These are phyloP conservation scores for Galerina sulciceps DNA, from an alignment of 768 basidiomycete species.

Conservation along the genomic window DNA sequence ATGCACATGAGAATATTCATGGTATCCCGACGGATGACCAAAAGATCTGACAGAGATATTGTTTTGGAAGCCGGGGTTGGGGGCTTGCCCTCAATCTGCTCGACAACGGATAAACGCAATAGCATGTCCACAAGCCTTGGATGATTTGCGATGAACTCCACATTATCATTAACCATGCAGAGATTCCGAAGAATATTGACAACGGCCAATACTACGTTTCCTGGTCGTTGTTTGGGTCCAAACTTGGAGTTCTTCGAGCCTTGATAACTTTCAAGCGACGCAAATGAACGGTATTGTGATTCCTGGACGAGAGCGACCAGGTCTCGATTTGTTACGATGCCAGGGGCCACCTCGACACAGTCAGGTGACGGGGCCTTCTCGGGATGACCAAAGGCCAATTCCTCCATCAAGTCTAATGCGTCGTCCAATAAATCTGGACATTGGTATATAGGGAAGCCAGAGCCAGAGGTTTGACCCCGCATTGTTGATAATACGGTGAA, in stretches of 20 bases:
- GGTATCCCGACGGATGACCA: slow-evolving; percentile 77
- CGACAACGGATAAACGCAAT: slow-evolving; percentile 69
- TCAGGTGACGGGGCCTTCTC: slow-evolving; percentile 33
- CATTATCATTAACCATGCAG: slow-evolving; percentile 74
- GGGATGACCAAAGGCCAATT: slow-evolving; percentile 67
- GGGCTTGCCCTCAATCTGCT: slow-evolving; percentile 32
- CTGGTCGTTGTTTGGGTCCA: slow-evolving; percentile 69
- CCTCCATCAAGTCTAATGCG: slow-evolving; percentile 84
- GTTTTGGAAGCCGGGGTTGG: slow-evolving; percentile 53
- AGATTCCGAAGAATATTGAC: slow-evolving; percentile 88
- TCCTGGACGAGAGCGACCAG: slow-evolving; percentile 64
- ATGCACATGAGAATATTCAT: slow-evolving; percentile 72
- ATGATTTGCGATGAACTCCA: slow-evolving; percentile 65
- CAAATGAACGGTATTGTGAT: slow-evolving; percentile 62
- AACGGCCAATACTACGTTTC: slow-evolving; percentile 68
- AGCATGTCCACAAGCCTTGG: slow-evolving; percentile 67
- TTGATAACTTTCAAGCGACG: slow-evolving; percentile 51
- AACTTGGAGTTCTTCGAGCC: slow-evolving; percentile 50
- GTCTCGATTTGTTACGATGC: slow-evolving; percentile 67
- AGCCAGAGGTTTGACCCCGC: slow-evolving; percentile 63
- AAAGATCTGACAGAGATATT: slow-evolving; percentile 72
- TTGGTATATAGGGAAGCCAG: slow-evolving; percentile 76
- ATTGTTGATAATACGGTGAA: slow-evolving; percentile 82
- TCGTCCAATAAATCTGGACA: slow-evolving; percentile 87
- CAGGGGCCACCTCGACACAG: slow-evolving; percentile 32